Conservation (phyloP, 768 basidiomycete genomes). For the Paxillus involutus region DNA sequence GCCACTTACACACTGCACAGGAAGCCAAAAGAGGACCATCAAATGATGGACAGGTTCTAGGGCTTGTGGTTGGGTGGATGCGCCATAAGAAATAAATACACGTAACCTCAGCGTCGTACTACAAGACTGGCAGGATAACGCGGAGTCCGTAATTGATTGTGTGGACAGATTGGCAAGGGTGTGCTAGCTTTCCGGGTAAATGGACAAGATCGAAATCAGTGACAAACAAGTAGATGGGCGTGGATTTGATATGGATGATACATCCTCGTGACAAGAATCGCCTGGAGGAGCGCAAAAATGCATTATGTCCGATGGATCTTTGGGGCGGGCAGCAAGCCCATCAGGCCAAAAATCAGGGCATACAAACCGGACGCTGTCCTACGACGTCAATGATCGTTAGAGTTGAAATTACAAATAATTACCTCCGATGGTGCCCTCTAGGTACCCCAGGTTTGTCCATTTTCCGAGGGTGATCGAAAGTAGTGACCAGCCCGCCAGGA, state of each 20-base stretch:
- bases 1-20: neutral
- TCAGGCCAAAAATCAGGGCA: constrained; percentile 67
- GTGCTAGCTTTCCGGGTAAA: constrained; percentile 11
- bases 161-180: neutral
- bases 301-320: constrained; percentile 43
- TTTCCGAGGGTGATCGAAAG: constrained; percentile 63
- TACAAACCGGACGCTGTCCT: constrained; percentile 65
- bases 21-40: neutral
- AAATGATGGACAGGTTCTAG: neutral
- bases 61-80: neutral
- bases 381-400: constrained; percentile 1
- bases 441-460: constrained; percentile 65
- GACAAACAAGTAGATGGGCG: neutral
- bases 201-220: neutral
- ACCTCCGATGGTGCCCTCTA: constrained; percentile 67
- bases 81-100: neutral
- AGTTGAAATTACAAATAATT: constrained; percentile 17
- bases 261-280: neutral
- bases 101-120: neutral
- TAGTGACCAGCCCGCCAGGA: constrained; percentile 67
- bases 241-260: neutral
- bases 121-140: neutral
- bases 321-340: constrained; percentile 71
- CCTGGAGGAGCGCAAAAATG: neutral
- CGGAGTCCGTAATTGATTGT: neutral